Conservation (phyloP, 306 rosid genomes). For the Mucuna pruriens region DNA sequence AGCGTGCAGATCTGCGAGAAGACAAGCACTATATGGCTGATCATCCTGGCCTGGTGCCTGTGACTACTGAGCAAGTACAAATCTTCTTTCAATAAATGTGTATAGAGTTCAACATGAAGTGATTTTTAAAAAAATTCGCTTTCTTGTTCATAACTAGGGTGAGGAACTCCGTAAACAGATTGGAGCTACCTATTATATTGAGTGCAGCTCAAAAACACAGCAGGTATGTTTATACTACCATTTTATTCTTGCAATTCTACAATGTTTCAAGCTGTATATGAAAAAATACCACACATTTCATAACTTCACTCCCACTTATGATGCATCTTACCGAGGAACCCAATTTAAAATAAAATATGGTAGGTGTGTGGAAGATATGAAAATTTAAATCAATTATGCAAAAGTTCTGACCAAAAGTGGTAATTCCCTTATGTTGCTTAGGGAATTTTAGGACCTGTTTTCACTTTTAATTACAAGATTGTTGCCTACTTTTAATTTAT, state of each 20-base stretch:
- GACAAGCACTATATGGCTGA: slow-evolving; percentile 86
- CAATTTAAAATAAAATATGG: neutral
- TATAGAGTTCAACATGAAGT: slow-evolving; percentile 28
- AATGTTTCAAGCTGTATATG: neutral
- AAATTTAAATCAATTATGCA: neutral
- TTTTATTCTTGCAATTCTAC: slow-evolving; percentile 25
- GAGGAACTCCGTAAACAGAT: slow-evolving; percentile 94
- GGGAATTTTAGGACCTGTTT: too few species aligned
- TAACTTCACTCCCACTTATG: neutral
- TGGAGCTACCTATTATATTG: slow-evolving; percentile 78
- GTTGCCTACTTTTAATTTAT: too few species aligned
- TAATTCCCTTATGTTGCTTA: neutral
- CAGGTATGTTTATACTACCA: slow-evolving; percentile 57
- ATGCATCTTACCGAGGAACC: neutral
- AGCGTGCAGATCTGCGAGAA: slow-evolving; percentile 78
- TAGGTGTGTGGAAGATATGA: neutral
- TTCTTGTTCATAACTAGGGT: slow-evolving; percentile 59
- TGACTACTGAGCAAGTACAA: slow-evolving; percentile 80
- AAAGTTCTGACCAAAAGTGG: neutral
- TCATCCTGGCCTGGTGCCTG: slow-evolving; percentile 89
- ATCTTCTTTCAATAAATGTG: slow-evolving; percentile 29
- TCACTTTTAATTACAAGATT: too few species aligned
- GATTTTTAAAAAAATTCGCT: slow-evolving; percentile 21
- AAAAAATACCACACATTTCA: neutral
- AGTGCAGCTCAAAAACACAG: slow-evolving; percentile 98